These are phyloP conservation scores for Rostrohypoxylon terebratum DNA, from an alignment of 495 filamentous ascomycete species.

Conservation along the genomic window DNA sequence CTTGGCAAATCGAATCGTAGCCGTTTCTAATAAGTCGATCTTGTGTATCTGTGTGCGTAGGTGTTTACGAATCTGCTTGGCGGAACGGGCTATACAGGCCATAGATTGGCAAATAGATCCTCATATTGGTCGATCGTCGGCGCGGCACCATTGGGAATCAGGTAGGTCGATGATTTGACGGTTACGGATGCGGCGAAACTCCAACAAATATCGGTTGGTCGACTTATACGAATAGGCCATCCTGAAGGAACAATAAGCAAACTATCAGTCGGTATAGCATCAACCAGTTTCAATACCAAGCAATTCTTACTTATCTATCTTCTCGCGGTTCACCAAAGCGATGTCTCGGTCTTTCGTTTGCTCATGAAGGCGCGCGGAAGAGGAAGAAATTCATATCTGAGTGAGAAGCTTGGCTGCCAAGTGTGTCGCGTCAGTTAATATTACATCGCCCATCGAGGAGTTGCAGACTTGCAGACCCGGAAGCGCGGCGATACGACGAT, in stretches of 20 bases:
- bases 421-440: conserved; percentile 43
- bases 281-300: conserved; percentile 20
- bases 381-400: conserved; percentile 29
- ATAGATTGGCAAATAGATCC: conserved; percentile 36
- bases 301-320: conserved; percentile 1
- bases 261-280: not conserved
- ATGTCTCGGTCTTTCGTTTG: conserved; percentile 6
- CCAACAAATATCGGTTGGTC: conserved; percentile 14
- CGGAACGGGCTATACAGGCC: conserved; percentile 41
- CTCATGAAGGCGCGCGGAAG: conserved; percentile 19
- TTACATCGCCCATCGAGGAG: conserved; percentile 29
- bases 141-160: conserved; percentile 17
- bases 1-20: conserved; percentile 43
- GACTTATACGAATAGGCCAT: conserved; percentile 20
- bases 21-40: conserved; percentile 45
- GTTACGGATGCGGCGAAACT: conserved; percentile 34
- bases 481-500: conserved; percentile 37
- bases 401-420: conserved; percentile 41
- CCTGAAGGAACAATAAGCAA: conserved; percentile 34
- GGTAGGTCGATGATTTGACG: not conserved
- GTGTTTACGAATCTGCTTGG: conserved; percentile 42
- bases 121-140: conserved; percentile 32
- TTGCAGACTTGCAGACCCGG: conserved; percentile 31
- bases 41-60: conserved; percentile 31
- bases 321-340: conserved; percentile 1